Evolutionary conservation across 2,329 filamentous ascomycete genomes (phyloP).

Genomic region (Pseudodiploospora longispora): DNA sequence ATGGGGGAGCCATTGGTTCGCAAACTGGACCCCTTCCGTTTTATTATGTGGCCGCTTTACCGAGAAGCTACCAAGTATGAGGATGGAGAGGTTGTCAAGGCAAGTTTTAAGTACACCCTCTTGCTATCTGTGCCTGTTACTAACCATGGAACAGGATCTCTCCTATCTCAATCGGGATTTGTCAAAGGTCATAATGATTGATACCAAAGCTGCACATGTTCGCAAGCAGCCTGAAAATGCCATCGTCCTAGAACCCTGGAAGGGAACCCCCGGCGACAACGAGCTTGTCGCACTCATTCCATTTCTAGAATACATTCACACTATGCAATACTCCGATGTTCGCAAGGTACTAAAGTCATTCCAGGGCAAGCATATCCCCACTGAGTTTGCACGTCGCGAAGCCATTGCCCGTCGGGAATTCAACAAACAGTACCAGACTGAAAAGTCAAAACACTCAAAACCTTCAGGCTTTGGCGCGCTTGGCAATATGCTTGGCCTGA

Average conservation of each 20-base stretch:
- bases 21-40: conserved; percentile 90
- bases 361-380: conserved; percentile 79
- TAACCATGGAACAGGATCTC: conserved; percentile 58
- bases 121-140: background rate
- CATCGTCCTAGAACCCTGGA: conserved; percentile 86
- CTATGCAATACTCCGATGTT: conserved; percentile 84
- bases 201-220: conserved; percentile 75
- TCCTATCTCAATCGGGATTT: conserved; percentile 94
- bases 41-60: conserved; percentile 92
- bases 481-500: conserved; percentile 68
- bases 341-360: conserved; percentile 82
- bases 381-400: conserved; percentile 84
- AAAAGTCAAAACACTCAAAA: conserved; percentile 50
- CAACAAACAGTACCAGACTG: conserved; percentile 64
- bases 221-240: conserved; percentile 94
- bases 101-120: conserved; percentile 28
- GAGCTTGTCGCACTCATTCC: conserved; percentile 85
- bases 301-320: conserved; percentile 94
- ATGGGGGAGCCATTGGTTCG: conserved; percentile 81
- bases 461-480: conserved; percentile 60
- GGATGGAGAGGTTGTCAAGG: conserved; percentile 94
- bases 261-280: conserved; percentile 71
- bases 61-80: conserved; percentile 96
- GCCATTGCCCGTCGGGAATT: conserved; percentile 79
- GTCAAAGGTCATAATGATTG: conserved; percentile 90